These are phyloP conservation scores for Starmerella gropengiesseri DNA, from an alignment of 805 yeast genomes.

Conservation along the genomic window DNA sequence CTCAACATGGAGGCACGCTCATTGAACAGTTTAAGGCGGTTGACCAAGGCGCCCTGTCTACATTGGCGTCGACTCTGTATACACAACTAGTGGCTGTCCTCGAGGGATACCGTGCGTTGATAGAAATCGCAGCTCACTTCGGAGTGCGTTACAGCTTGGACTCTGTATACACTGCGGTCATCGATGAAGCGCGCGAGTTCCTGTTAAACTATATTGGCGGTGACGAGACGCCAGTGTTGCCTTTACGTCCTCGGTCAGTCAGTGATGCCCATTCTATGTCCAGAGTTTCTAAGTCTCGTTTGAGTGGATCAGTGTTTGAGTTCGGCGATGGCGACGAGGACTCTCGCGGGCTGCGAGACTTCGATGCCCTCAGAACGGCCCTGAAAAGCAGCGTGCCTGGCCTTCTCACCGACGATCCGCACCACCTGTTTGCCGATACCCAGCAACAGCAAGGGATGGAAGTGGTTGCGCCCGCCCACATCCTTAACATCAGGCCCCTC, in stretches of 20 bases:
- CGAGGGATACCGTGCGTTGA: conserved; percentile 58
- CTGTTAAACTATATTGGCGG: conserved; percentile 21
- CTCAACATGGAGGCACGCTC: conserved; percentile 10
- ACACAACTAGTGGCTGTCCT: conserved; percentile 49
- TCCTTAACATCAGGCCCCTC: conserved; percentile 70
- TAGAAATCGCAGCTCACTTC: conserved; percentile 37
- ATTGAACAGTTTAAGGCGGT: conserved; percentile 18
- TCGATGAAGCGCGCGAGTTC: conserved; percentile 31
- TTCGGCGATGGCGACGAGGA: conserved; percentile 28
- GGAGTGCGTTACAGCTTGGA: conserved; percentile 30
- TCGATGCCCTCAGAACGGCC: conserved; percentile 34
- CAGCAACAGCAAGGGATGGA: conserved; percentile 19
- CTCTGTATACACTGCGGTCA: conserved; percentile 38
- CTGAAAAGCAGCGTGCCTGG: conserved; percentile 67
- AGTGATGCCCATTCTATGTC: conserved; percentile 5
- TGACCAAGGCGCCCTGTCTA: conserved; percentile 42
- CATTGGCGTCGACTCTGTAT: conserved; percentile 62
- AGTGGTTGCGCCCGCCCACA: conserved; percentile 37
- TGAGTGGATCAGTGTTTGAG: conserved; percentile 18
- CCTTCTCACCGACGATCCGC: conserved; percentile 36
- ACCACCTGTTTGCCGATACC: conserved; percentile 20
- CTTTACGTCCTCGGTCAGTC: conserved; percentile 3
- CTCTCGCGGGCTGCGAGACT: conserved; percentile 24
- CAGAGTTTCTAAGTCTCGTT: conserved; percentile 2
- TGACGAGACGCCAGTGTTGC: neutral